Conservation (phyloP, 2,329 filamentous ascomycete genomes). For the Aspergillus sp. region DNA sequence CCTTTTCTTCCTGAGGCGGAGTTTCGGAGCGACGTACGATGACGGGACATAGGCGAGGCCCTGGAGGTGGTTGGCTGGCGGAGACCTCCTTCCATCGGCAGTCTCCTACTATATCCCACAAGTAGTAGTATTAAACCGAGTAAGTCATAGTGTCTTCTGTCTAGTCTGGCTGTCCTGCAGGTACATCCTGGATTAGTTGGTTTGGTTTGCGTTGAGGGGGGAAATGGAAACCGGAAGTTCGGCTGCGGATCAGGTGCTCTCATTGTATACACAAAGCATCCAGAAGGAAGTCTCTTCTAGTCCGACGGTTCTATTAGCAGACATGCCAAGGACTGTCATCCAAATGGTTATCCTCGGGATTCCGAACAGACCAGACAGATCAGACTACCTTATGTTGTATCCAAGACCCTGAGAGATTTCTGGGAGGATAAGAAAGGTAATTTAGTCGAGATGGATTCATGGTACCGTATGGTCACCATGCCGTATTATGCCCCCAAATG, state of each 20-base stretch:
- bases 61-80: background rate
- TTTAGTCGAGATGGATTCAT: constrained; percentile 10
- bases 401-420: background rate
- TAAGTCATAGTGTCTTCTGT: too few relatives aligned
- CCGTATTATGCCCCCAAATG: background rate
- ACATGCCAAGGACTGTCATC: background rate
- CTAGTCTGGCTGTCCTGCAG: background rate
- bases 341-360: too few relatives aligned
- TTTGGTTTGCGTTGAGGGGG: background rate
- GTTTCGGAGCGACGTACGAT: too few relatives aligned
- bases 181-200: background rate
- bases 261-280: background rate
- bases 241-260: constrained; percentile 1
- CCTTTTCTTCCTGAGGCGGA: background rate
- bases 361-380: too few relatives aligned
- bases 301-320: background rate
- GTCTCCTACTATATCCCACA: background rate
- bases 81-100: constrained; percentile 1
- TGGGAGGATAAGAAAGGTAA: constrained; percentile 6
- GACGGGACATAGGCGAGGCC: background rate
- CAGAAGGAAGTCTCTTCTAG: background rate
- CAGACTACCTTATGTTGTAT: too few relatives aligned
- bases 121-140: too few relatives aligned
- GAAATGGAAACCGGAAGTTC: background rate
- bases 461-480: constrained; percentile 3